These are phyloP conservation scores for Capsicum pubescens DNA, from an alignment of 257 asterid species.

Conservation along the genomic window DNA sequence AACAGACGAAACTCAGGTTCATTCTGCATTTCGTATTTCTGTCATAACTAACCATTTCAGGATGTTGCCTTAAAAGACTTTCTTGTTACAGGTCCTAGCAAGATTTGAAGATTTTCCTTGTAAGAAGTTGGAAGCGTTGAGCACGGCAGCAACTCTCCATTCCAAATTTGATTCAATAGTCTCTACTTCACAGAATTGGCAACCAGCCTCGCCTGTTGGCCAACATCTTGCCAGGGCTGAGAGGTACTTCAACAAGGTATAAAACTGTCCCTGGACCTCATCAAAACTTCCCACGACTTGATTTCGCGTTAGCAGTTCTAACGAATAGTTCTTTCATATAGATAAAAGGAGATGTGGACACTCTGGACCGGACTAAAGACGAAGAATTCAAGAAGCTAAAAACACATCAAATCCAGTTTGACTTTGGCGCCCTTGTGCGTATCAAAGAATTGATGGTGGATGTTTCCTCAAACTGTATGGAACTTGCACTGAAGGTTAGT, in stretches of 20 bases:
- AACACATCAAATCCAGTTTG: conserved; percentile 76
- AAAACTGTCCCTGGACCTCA: conserved; percentile 17
- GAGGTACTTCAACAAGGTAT: conserved; percentile 72
- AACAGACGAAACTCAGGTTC: conserved; percentile 42
- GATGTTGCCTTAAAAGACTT: neutral
- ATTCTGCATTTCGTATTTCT: neutral
- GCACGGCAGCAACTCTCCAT: conserved; percentile 76
- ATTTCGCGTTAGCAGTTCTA: neutral
- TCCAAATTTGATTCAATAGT: conserved; percentile 59
- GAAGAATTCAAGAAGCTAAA: conserved; percentile 74
- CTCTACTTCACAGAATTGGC: conserved; percentile 62
- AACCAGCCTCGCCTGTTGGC: conserved; percentile 51
- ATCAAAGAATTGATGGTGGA: conserved; percentile 85
- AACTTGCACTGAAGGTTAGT: conserved; percentile 80
- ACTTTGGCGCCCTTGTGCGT: conserved; percentile 65
- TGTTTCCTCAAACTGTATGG: conserved; percentile 85
- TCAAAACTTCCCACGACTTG: neutral
- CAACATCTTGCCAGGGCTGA: conserved; percentile 72
- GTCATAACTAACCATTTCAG: conserved; percentile 8
- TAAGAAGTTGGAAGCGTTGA: conserved; percentile 80
- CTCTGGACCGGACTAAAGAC: conserved; percentile 78
- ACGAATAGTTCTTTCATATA: conserved; percentile 36
- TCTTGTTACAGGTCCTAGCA: conserved; percentile 64
- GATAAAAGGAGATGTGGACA: conserved; percentile 83
- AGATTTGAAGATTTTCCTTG: conserved; percentile 83